Percentiles rank a stretch among this genome's conserved stretches.
Evolutionary conservation across 805 yeast species (phyloP).

Genomic region (Torulaspora microellipsoides): DNA sequence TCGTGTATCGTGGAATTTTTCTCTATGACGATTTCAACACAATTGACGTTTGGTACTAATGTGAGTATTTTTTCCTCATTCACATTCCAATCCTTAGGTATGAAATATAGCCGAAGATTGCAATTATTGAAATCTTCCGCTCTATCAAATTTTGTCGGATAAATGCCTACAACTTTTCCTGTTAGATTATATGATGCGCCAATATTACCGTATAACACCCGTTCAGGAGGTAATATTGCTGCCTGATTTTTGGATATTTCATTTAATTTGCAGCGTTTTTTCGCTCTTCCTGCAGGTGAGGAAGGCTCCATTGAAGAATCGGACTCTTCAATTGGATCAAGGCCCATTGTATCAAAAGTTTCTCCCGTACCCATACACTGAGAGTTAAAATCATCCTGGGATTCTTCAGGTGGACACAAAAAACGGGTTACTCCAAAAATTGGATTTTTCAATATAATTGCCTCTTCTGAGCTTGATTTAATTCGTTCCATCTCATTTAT

Average conservation of each 20-base stretch:
- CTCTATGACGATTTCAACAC: slow-evolving; percentile 7
- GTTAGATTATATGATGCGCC: slow-evolving; percentile 1
- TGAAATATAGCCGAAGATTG: slow-evolving; percentile 5
- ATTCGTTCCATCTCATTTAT: slow-evolving; percentile 3
- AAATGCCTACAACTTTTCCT: slow-evolving; percentile 5
- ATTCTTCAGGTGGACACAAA: neutral
- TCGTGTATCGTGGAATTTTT: neutral
- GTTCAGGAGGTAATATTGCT: neutral
- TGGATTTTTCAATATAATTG: slow-evolving; percentile 13
- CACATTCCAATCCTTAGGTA: slow-evolving; percentile 9
- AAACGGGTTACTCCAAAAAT: slow-evolving; percentile 9
- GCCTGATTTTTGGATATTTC: too few relatives aligned
- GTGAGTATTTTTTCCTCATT: neutral
- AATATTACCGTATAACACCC: neutral
- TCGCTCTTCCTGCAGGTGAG: neutral
- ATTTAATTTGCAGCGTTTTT: neutral
- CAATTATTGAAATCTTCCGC: neutral
- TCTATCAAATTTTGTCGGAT: slow-evolving; percentile 1
- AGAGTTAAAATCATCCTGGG: slow-evolving; percentile 14
- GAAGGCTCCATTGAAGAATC: slow-evolving; percentile 2
- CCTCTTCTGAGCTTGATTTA: neutral
- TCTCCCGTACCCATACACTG: slow-evolving; percentile 6
- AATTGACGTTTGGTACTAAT: slow-evolving; percentile 9
- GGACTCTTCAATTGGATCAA: slow-evolving; percentile 9
- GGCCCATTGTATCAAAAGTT: slow-evolving; percentile 5